These are phyloP conservation scores for Schizophyllum amplum DNA, from an alignment of 1,284 basidiomycete genomes.

Conservation along the genomic window DNA sequence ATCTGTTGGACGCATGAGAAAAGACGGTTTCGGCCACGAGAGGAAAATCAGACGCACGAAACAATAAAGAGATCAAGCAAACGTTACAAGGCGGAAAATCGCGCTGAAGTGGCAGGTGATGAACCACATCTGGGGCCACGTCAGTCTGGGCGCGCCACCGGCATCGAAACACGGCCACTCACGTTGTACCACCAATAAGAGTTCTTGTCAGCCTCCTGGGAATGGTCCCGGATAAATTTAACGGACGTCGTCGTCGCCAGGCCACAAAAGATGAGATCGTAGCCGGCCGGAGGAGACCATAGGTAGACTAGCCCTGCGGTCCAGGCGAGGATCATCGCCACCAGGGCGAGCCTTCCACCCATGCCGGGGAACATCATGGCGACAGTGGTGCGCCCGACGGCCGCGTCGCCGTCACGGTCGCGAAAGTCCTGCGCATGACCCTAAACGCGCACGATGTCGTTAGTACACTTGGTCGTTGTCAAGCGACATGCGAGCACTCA, in stretches of 20 bases:
- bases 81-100: not conserved
- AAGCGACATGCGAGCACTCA: not conserved
- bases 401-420: slow-evolving; percentile 23
- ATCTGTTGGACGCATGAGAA: too few species aligned
- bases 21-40: not conserved
- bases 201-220: slow-evolving; percentile 7
- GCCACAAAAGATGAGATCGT: slow-evolving; percentile 5
- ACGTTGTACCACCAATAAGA: not conserved
- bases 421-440: slow-evolving; percentile 26
- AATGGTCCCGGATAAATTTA: slow-evolving; percentile 8
- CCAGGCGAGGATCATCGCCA: not conserved
- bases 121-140: not conserved
- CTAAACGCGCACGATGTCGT: slow-evolving; percentile 1
- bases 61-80: not conserved
- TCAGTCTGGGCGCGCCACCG: not conserved
- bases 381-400: slow-evolving; percentile 16
- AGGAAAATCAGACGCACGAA: not conserved
- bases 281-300: slow-evolving; percentile 9
- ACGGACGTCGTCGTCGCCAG: slow-evolving; percentile 6
- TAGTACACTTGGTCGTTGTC: too few species aligned
- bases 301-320: not conserved
- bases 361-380: not conserved
- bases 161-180: not conserved
- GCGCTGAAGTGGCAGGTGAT: not conserved
- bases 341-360: slow-evolving; percentile 8